Percentiles rank a stretch among this genome's conserved stretches.
Conservation (phyloP, 202 grass and related monocot species). For the Schoenoplectus triqueter region DNA sequence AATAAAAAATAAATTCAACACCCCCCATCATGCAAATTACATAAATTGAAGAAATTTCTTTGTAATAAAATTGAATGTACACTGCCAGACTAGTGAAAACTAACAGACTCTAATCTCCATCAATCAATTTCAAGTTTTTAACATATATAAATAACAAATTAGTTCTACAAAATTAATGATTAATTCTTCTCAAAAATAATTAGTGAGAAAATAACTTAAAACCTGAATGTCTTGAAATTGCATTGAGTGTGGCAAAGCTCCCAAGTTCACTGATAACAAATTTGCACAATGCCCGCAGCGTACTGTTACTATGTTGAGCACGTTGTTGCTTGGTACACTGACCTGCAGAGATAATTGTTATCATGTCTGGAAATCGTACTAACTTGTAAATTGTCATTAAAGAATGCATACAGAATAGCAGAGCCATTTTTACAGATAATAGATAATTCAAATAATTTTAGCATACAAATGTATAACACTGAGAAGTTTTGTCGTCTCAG, state of each 20-base stretch:
- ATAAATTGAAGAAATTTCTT: not conserved
- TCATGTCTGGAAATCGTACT: not conserved
- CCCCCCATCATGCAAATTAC: not conserved
- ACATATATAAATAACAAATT: constrained; percentile 7
- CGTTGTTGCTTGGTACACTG: constrained; percentile 77
- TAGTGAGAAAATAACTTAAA: constrained; percentile 26
- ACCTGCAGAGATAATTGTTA: constrained; percentile 53
- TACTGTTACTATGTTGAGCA: constrained; percentile 81
- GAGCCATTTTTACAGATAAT: not conserved
- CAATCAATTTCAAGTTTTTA: not conserved
- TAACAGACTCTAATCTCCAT: not conserved
- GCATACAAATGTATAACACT: not conserved
- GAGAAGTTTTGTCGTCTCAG: not conserved
- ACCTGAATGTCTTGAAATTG: constrained; percentile 69
- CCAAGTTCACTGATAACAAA: constrained; percentile 80
- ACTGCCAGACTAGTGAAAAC: not conserved
- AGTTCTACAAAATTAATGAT: not conserved
- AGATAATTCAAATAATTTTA: constrained; percentile 21
- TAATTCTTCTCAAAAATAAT: not conserved
- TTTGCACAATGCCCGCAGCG: constrained; percentile 91
- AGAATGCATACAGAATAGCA: not conserved
- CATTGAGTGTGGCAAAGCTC: constrained; percentile 56
- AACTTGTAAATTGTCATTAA: constrained; percentile 7
- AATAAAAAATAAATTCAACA: not conserved
- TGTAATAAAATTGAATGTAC: not conserved